phyloP scores from a whole-genome alignment of 2,329 filamentous ascomycete genomes.

The Rutstroemia sp. region DNA sequence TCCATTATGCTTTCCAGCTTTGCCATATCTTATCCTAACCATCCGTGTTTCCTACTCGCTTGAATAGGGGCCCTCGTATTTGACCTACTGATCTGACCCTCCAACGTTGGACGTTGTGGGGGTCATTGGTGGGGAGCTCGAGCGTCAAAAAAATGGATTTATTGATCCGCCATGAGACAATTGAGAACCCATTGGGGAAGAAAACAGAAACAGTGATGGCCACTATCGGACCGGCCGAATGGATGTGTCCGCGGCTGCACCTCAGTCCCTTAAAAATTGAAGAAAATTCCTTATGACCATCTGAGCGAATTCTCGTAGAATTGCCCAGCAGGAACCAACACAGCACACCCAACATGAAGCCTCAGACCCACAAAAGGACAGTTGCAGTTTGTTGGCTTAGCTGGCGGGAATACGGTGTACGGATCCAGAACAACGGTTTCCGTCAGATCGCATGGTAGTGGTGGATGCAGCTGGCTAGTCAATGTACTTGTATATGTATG shows the following conservation, averaged over 20 bases:
- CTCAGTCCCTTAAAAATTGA: background rate
- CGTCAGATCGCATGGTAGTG: background rate
- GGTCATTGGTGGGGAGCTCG: background rate
- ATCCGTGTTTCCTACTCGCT: background rate
- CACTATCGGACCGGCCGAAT: background rate
- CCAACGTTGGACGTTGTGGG: slow-evolving; percentile 2
- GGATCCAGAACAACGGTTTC: slow-evolving; percentile 1
- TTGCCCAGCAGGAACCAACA: background rate
- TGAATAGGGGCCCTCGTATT: slow-evolving; percentile 7
- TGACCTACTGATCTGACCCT: background rate
- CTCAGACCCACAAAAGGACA: background rate
- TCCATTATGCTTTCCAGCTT: background rate
- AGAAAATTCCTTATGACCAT: background rate
- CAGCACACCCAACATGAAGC: background rate
- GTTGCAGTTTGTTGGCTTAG: slow-evolving; percentile 6
- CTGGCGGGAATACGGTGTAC: slow-evolving; percentile 4
- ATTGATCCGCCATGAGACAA: slow-evolving; percentile 2
- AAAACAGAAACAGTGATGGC: background rate
- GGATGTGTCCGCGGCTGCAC: background rate
- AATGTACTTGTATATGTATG: no score
- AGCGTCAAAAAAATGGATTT: background rate
- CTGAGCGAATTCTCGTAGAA: background rate
- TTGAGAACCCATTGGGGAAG: background rate
- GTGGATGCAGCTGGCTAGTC: no score
- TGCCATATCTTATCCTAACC: background rate